A percentile compares a stretch with the other conserved stretches of the same genome.
These are phyloP conservation scores for Cyclotella baltica DNA, from an alignment of 108 stramenopile species.

Conservation along the genomic window DNA sequence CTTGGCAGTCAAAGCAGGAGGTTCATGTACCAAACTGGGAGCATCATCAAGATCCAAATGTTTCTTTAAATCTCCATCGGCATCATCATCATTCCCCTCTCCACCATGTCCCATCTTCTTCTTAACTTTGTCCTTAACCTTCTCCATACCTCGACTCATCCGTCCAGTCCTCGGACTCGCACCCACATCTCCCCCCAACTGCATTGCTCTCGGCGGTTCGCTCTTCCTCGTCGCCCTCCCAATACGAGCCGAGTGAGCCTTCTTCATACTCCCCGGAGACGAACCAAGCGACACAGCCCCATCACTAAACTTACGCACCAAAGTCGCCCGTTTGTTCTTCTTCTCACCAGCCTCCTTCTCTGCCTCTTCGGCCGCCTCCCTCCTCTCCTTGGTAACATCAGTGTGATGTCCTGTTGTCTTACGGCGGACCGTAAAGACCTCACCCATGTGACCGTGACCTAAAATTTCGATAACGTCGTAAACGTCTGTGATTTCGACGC, in stretches of 20 bases:
- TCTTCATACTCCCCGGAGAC: too few relatives aligned
- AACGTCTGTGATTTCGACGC: slow-evolving; percentile 56
- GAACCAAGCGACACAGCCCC: too few relatives aligned
- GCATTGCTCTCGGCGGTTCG: too few relatives aligned
- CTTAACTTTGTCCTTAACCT: slow-evolving; percentile 4
- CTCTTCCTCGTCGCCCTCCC: too few relatives aligned
- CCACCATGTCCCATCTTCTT: slow-evolving; percentile 17
- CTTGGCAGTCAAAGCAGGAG: neutral
- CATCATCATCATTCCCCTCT: slow-evolving; percentile 6
- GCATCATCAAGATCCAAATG: slow-evolving; percentile 21
- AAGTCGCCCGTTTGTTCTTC: too few relatives aligned
- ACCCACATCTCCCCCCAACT: neutral
- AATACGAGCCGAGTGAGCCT: too few relatives aligned
- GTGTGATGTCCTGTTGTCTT: slow-evolving; percentile 54
- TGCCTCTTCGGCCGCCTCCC: too few relatives aligned
- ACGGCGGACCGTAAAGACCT: slow-evolving; percentile 60
- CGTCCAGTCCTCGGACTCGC: neutral
- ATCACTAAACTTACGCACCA: too few relatives aligned
- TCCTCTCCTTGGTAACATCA: slow-evolving; percentile 25
- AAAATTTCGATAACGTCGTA: slow-evolving; percentile 57
- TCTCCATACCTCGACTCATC: neutral
- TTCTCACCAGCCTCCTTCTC: slow-evolving; percentile 19
- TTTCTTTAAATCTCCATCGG: slow-evolving; percentile 28
- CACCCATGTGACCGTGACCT: slow-evolving; percentile 63
- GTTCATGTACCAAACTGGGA: slow-evolving; percentile 17